phyloP scores from a whole-genome alignment of 2,329 filamentous ascomycete species.

The Diaporthe sp. region DNA sequence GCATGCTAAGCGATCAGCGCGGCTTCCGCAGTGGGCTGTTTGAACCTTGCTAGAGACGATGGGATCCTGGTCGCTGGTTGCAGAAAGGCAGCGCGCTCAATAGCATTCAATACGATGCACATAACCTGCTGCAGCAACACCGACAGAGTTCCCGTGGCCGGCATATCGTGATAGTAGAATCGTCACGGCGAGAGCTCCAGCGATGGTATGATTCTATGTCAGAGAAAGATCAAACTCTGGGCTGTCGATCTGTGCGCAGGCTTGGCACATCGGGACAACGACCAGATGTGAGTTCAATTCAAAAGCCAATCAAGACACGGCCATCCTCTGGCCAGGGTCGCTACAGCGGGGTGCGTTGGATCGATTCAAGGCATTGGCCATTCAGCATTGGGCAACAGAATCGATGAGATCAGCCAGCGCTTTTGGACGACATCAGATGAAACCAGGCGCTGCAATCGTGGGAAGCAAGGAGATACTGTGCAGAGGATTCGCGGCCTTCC shows the following conservation, averaged over 20 bases:
- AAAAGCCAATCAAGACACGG: background rate
- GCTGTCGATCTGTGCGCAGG: constrained; percentile 14
- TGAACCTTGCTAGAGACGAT: background rate
- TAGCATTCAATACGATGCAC: constrained; percentile 8
- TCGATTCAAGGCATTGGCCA: background rate
- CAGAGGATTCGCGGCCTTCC: constrained; percentile 2
- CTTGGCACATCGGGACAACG: constrained; percentile 18
- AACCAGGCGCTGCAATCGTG: background rate
- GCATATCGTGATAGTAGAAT: background rate
- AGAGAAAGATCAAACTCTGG: constrained; percentile 7
- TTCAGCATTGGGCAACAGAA: background rate
- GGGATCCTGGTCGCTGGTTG: background rate
- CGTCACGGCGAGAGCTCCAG: background rate
- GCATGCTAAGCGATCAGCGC: constrained; percentile 1
- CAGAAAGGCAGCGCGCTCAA: background rate
- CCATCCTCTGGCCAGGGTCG: background rate
- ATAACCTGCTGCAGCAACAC: background rate
- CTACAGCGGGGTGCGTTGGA: background rate
- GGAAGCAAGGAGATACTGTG: constrained; percentile 1
- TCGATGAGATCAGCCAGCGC: background rate
- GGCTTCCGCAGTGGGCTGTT: background rate
- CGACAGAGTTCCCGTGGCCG: background rate
- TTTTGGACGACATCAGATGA: constrained; percentile 11
- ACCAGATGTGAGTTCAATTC: background rate
- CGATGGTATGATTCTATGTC: background rate